These are phyloP conservation scores for Aspergillus indologenus DNA, from an alignment of 495 filamentous ascomycete species.

Conservation along the genomic window DNA sequence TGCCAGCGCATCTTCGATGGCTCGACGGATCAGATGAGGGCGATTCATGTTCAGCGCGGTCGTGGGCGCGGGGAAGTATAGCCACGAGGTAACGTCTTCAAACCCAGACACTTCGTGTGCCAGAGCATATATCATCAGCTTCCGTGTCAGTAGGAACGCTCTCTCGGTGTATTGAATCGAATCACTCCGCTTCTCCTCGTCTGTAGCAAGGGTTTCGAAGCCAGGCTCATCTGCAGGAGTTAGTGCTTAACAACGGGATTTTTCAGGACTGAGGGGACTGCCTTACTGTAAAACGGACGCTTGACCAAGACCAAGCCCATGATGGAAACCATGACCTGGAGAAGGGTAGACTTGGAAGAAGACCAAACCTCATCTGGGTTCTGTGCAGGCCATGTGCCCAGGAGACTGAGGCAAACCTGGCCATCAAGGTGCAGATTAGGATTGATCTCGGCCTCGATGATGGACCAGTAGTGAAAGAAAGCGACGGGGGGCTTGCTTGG, in stretches of 20 bases:
- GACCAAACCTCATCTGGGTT: constrained; percentile 53
- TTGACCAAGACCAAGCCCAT: constrained; percentile 58
- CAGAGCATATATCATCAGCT: constrained; percentile 51
- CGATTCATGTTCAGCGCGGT: constrained; percentile 5
- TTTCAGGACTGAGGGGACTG: constrained; percentile 4
- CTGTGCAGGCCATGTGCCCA: constrained; percentile 58
- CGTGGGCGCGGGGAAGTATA: constrained; percentile 41
- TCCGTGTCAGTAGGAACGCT: constrained; percentile 50
- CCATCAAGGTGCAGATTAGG: constrained; percentile 64
- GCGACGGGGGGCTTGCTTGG: constrained; percentile 46
- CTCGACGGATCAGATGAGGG: constrained; percentile 36
- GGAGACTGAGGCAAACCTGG: constrained; percentile 56
- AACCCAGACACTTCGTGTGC: constrained; percentile 40
- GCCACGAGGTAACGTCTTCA: constrained; percentile 47
- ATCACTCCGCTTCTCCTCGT: constrained; percentile 43
- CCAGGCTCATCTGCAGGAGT: constrained; percentile 53
- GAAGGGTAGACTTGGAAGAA: constrained; percentile 45
- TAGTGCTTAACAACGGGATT: neutral
- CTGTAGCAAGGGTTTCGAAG: constrained; percentile 45
- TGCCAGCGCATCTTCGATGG: constrained; percentile 31
- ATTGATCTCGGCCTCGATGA: constrained; percentile 51
- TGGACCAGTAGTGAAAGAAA: constrained; percentile 58
- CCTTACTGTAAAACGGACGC: constrained; percentile 61
- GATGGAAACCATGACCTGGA: constrained; percentile 60
- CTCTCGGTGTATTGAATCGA: constrained; percentile 54